Evolutionary conservation across 768 basidiomycete genomes (phyloP), one percentile per base, ranked within the genome.

Genomic region (Panellus pusillus): DNA sequence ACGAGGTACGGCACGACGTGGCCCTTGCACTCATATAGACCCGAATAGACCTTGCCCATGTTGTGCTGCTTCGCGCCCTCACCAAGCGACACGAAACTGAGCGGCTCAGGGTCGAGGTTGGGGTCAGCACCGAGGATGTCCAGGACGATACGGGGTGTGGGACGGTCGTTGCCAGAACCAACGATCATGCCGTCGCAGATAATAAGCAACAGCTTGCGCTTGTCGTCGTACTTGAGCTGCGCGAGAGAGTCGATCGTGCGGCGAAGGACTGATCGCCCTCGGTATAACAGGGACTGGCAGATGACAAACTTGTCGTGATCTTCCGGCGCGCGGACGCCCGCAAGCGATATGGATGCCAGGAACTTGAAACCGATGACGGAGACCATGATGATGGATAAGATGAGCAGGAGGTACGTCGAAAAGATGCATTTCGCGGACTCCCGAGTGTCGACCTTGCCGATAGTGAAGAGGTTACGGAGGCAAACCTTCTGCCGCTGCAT

Each of bases 151-250:
- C 93, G 86, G 1, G 96, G 96, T 0, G 96, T 99, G 6, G 95
- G 91, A 19, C 92, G 82, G 71, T 98, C 94, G 70, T 98, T 98
- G 6, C 96, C 95, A 3, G 90, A 90, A 63, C 96, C 96, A 55
- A 98, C 91, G 59, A 98, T 97, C 81, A 93, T 99, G 62, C 96
- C 96, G 69, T 99, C 96, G 65, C 96, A 98, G 63, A 98, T 87
- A 73, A 98, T 76, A 57, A 96, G 80, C 27, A 98, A 76, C 8
- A 98, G 76, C 71, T 98, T 98, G 36, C 96, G 89, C 72, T 98
- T 99, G 76, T 99, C 96, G 65, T 99, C 96, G 64, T 98, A 99
- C 70, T 92, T 95, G 72, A 96, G 78, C 68, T 89, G 83, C 2
- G 96, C 93, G 52, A 99, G 75, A 5, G 94, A 96, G 67, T 98